These are phyloP conservation scores for Colletotrichum higginsianum DNA, from an alignment of 2,329 filamentous ascomycete species.

Conservation along the genomic window DNA sequence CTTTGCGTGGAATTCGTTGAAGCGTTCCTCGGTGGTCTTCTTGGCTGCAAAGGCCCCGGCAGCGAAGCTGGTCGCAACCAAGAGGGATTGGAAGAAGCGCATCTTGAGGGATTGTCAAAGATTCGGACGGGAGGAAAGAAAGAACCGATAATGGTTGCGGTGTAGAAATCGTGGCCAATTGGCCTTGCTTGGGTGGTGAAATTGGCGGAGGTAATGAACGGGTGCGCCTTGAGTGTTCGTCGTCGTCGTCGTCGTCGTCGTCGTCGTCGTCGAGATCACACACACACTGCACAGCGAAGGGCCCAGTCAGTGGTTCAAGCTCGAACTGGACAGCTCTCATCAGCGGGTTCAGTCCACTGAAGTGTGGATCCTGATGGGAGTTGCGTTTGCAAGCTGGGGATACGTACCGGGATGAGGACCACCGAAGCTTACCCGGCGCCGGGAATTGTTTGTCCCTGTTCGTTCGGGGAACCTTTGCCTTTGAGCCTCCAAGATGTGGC, in stretches of 20 bases:
- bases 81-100: constrained; percentile 76
- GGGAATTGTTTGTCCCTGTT: constrained; percentile 5
- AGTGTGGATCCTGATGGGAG: constrained; percentile 12
- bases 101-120: constrained; percentile 64
- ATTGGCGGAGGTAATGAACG: constrained; percentile 14
- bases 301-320: constrained; percentile 7
- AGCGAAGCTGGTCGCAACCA: constrained; percentile 74
- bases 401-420: background rate
- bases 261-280: constrained; percentile 14
- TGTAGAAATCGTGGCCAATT: constrained; percentile 27
- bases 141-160: constrained; percentile 41
- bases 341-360: constrained; percentile 25
- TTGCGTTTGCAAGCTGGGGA: background rate
- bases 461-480: background rate
- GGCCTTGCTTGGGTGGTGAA: constrained; percentile 8
- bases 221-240: constrained; percentile 15
- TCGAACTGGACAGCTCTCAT: constrained; percentile 41
- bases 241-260: background rate
- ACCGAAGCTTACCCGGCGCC: constrained; percentile 5
- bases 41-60: constrained; percentile 75
- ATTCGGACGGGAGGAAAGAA: constrained; percentile 29
- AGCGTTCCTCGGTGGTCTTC: constrained; percentile 75
- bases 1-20: constrained; percentile 79
- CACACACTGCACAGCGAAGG: background rate
- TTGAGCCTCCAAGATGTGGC: background rate